Conservation (phyloP, 2,329 filamentous ascomycete species). For the Remersonia thermophila region DNA sequence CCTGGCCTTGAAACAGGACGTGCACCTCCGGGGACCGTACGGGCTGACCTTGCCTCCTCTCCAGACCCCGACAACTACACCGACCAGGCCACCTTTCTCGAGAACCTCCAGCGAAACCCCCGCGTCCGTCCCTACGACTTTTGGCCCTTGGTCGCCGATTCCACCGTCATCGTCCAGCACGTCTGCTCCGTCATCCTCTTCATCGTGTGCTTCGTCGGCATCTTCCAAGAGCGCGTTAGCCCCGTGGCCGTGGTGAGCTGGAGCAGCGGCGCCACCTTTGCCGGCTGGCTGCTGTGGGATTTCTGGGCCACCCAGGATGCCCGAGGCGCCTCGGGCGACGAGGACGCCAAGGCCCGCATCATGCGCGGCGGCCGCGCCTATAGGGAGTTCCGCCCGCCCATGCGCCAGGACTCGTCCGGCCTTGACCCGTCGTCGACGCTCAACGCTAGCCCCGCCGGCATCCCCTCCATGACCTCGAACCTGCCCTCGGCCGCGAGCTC, state of each 20-base stretch:
- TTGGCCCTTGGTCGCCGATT: constrained; percentile 90
- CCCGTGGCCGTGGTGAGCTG: constrained; percentile 81
- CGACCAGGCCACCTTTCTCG: constrained; percentile 90
- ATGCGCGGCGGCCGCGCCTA: constrained; percentile 21
- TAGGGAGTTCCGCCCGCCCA: constrained; percentile 12
- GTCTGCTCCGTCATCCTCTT: constrained; percentile 93
- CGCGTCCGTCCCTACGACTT: constrained; percentile 93
- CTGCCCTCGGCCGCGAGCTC: constrained; percentile 33
- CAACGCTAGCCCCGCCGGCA: constrained; percentile 15
- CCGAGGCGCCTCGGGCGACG: constrained; percentile 42
- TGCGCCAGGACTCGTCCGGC: constrained; percentile 12
- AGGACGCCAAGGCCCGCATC: constrained; percentile 25
- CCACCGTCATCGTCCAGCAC: constrained; percentile 93
- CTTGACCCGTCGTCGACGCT: constrained; percentile 5
- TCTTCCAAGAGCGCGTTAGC: constrained; percentile 75
- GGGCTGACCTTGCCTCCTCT: background rate
- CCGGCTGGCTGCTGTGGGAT: constrained; percentile 88
- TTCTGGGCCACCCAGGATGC: constrained; percentile 61
- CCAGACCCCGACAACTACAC: constrained; percentile 97
- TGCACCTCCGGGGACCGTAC: constrained; percentile 1
- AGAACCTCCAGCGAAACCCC: constrained; percentile 89
- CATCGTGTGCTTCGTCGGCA: constrained; percentile 83
- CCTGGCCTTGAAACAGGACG: background rate
- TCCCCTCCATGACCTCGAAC: constrained; percentile 18
- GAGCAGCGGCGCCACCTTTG: constrained; percentile 68